These are phyloP conservation scores for Cynanchum wilfordii DNA, from an alignment of 257 asterid genomes.

Conservation along the genomic window DNA sequence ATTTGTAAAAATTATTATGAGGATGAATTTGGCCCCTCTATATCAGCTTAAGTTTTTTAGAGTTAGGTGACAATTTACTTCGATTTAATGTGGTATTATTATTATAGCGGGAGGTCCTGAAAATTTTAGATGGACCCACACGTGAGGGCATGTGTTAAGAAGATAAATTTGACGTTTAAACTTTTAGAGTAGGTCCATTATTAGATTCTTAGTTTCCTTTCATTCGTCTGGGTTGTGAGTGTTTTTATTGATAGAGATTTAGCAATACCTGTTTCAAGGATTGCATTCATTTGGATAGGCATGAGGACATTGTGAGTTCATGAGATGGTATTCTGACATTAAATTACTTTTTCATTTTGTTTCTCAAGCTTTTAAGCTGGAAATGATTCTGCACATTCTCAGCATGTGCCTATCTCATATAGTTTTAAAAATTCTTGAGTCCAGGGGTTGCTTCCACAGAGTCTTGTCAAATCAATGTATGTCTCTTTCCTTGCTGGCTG, in stretches of 20 bases:
- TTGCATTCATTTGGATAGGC: not conserved
- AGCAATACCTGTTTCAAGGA: not conserved
- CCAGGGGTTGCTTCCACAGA: conserved; percentile 66
- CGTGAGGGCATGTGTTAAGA: too few species aligned
- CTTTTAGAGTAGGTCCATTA: too few species aligned
- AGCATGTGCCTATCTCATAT: conserved; percentile 5
- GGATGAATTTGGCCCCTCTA: too few species aligned
- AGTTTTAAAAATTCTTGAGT: not conserved
- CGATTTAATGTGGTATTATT: too few species aligned
- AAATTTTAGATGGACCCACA: too few species aligned
- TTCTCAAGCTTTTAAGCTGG: not conserved
- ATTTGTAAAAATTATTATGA: too few species aligned
- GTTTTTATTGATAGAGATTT: not conserved
- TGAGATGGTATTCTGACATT: not conserved
- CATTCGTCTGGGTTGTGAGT: not conserved
- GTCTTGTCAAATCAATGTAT: conserved; percentile 73
- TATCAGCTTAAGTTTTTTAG: too few species aligned
- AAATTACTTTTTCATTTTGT: not conserved
- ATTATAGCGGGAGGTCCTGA: too few species aligned
- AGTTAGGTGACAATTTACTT: too few species aligned
- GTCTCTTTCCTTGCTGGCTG: conserved; percentile 96
- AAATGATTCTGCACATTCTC: not conserved
- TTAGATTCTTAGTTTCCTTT: too few species aligned
- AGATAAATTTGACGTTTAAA: too few species aligned
- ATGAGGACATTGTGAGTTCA: not conserved